Evolutionary conservation across 768 basidiomycete genomes (phyloP), one percentile per base, ranked within the genome.

Genomic region (Calocybe cyanea): DNA sequence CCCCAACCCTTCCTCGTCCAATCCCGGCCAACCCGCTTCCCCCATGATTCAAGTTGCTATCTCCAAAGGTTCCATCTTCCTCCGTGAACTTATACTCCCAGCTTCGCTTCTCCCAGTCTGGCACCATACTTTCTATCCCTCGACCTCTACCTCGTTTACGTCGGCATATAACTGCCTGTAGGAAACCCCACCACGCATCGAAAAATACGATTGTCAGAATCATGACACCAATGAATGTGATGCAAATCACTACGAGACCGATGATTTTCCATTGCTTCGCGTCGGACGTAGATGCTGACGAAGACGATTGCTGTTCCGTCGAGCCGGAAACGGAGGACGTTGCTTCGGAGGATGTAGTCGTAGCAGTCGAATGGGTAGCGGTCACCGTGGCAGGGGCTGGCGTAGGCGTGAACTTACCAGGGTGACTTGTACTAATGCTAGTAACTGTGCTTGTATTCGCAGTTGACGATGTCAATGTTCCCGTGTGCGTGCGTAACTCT

Each of bases 101-200:
- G 54, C 69, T 75, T 39, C 75, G 67, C 49, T 75, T 77, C 56
- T 78, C 72, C 75, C 78, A 80, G 64, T 87, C 85, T 0, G 78
- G 77, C 21, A 83, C 67, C 62, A 86, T 62, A 45, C 76, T 72
- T 59, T 87, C 85, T 24, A 63, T 57, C 20, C 69, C 70, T 7
- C 49, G 45, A 6, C 57, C 57, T 7, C 49, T 46, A 6, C 57
- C 57, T 38, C 60, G 61, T 52, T 60, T 61, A 23, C 62, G 63
- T 49, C 75, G 70, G 46, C 71, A 70, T 17, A 78, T 35, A 38
- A 78, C 55, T 37, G 78, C 80, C 28, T 70, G 64, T 42, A 83
- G 43, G 60, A 85, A 80, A 19, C 76, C 70, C 74, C 75, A 81
- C 74, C 84, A 81, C 28, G 78, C 73, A 63, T 89, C 85, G 63